A percentile compares a stretch with the other conserved stretches of the same genome.
Conservation (phyloP, 768 basidiomycete species). For the Dacryopinax primogenitus region DNA sequence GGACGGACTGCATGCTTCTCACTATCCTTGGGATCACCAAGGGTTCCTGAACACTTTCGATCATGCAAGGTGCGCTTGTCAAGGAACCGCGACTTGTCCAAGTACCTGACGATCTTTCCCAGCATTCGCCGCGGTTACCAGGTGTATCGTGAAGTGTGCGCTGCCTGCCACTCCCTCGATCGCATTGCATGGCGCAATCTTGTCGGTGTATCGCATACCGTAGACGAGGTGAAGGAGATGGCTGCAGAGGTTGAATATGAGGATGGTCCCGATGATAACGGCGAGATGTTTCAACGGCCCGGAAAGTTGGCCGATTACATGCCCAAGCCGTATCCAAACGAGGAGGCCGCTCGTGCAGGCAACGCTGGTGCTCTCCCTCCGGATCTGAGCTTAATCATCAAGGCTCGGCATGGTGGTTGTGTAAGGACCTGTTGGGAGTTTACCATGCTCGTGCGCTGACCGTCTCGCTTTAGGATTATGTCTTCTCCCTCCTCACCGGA, state of each 20-base stretch:
- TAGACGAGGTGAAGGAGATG: constrained; percentile 74
- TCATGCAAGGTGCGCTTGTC: constrained; percentile 68
- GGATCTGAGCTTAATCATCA: constrained; percentile 91
- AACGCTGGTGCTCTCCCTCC: constrained; percentile 95
- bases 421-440: no score
- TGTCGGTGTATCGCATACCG: constrained; percentile 94
- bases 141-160: constrained; percentile 98
- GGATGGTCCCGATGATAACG: constrained; percentile 86
- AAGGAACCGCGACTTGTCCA: neutral
- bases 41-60: constrained; percentile 86
- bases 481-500: constrained; percentile 92
- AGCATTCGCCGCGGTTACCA: constrained; percentile 93
- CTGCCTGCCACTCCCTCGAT: constrained; percentile 96
- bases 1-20: constrained; percentile 80
- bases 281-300: constrained; percentile 97
- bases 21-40: constrained; percentile 84
- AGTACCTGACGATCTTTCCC: neutral
- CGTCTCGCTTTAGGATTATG: constrained; percentile 93
- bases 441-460: no score
- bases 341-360: constrained; percentile 87
- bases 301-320: constrained; percentile 98
- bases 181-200: constrained; percentile 99
- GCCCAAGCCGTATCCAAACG: constrained; percentile 90
- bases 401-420: constrained; percentile 92
- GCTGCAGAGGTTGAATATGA: constrained; percentile 95